Evolutionary conservation across 1,284 basidiomycete species (phyloP).

Genomic region (Pisolithus thermaeus): DNA sequence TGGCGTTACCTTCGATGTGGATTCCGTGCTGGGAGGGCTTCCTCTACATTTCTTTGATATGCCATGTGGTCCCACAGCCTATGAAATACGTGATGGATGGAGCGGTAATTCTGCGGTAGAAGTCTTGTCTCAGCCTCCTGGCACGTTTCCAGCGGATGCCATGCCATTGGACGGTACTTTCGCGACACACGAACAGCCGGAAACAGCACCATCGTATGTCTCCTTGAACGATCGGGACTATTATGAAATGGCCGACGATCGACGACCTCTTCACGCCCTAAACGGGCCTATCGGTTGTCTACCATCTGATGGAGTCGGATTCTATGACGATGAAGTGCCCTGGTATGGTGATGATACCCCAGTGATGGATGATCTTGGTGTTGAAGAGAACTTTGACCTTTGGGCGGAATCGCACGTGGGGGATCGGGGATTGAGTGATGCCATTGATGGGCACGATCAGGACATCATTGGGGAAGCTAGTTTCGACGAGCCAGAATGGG

Average conservation of each 20-base stretch:
- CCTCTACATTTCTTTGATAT: slow-evolving; percentile 8
- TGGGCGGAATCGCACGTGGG: background rate
- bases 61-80: slow-evolving; percentile 8
- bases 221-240: background rate
- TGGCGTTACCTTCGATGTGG: slow-evolving; percentile 3
- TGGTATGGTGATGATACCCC: too few species aligned
- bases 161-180: background rate
- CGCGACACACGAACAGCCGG: background rate
- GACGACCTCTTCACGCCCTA: slow-evolving; percentile 1
- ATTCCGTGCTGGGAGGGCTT: slow-evolving; percentile 4
- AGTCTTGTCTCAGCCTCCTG: background rate
- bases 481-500: too few species aligned
- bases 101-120: slow-evolving; percentile 9
- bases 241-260: background rate
- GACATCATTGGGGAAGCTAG: too few species aligned
- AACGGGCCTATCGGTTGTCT: background rate
- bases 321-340: background rate
- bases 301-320: background rate
- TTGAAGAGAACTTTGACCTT: background rate
- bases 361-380: too few species aligned
- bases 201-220: background rate
- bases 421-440: background rate
- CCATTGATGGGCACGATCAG: background rate
- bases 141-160: background rate
- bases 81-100: slow-evolving; percentile 3